Base-by-base conservation (phyloP, 805 yeast genomes). In the Wickerhamiella cacticola region DNA sequence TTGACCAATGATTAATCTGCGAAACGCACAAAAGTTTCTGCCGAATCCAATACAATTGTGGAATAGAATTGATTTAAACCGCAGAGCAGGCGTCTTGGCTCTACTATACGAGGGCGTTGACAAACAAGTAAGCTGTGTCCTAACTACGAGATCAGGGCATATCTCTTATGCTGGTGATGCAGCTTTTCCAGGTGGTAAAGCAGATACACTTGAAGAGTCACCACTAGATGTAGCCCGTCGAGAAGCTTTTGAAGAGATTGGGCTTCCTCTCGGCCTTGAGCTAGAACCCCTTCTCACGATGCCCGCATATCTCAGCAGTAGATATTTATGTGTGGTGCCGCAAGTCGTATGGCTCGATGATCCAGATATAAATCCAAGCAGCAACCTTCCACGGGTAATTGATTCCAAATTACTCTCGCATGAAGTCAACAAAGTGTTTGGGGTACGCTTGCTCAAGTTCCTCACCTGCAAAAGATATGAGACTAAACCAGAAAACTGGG, bases 111-210 rank as follows among this genome's bases (percentile, higher is more conserved):
- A 19, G 10, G 48, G 92, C 8, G 46, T 44, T 21, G 46, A 48
- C 7, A 94, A 94, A 4, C 94, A 86, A 54, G 63, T 87, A 16
- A 64, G 89, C 39, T 94, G 85, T 26, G 68, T 88, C 3, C 64
- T 88, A 45, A 88, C 96, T 1, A 79, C 82, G 55, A 65, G 97
- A 52, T 78, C 94, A 2, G 69, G 81, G 42, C 68, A 72, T 31
- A 68, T 89, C 56, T 75, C 75, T 46, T 88, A 87, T 65, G 82
- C 92, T 0, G 96, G 96, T 4, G 95, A 88, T 61, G 82, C 83
- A 5, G 85, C 96, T 1, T 68, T 88, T 7, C 97, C 97, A 3
- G 97, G 97, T 2, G 97, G 96, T 7, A 84, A 81, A 59, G 87
- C 94, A 3, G 96, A 88, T 61, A 59, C 55, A 36, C 56, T 28